Evolutionary conservation across 2,329 filamentous ascomycete genomes (phyloP), one percentile per base, ranked within the genome.

Genomic region (Meredithiella fracta): DNA sequence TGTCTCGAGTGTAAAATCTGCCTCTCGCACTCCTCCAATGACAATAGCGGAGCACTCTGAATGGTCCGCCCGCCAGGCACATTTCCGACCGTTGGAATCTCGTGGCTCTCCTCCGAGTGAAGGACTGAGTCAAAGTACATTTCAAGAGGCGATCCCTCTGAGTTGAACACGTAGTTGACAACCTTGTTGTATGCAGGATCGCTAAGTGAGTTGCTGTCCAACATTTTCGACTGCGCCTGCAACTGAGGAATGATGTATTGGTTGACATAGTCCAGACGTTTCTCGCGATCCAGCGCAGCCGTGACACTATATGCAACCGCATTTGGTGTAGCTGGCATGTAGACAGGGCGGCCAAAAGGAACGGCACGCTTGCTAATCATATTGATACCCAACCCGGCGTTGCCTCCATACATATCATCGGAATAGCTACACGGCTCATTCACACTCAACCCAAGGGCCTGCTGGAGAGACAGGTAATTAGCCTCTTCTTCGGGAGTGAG

Each of bases 401-500:
- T 74, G 3, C 25, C 47, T 17, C 34, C 38, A 25, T 38, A 23
- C 6, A 22, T n/a, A 22, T 55, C 51, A 14, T 37, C 26, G 7
- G 73, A 69, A 6, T 76, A 75, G 4, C 76, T 66, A 60, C 81
- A 83, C 0, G 79, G 78, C 53, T 72, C 73, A 50, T 72, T 68
- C 14, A 74, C 72, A 38, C 70, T 69, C 7, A 66, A 64, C 1
- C 75, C 73, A 47, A 86, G 69, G 5, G 69, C 69, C 51, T 73
- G 70, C 66, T 91, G 86, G 3, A 91, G 73, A 53, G 79, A 73
- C 9, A 91, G 70, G 61, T 85, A 90, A 3, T 76, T 75, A 34
- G 82, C 73, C 64, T 90, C 85, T 60, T 90, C 81, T 44, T 83
- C 78, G 3, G 75, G 69, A 1, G 75, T 80, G 55, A 92, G 68